Evolutionary conservation across 371 early-diverging fungal genomes (phyloP).

Genomic region (Encephalitozoon hellem): DNA sequence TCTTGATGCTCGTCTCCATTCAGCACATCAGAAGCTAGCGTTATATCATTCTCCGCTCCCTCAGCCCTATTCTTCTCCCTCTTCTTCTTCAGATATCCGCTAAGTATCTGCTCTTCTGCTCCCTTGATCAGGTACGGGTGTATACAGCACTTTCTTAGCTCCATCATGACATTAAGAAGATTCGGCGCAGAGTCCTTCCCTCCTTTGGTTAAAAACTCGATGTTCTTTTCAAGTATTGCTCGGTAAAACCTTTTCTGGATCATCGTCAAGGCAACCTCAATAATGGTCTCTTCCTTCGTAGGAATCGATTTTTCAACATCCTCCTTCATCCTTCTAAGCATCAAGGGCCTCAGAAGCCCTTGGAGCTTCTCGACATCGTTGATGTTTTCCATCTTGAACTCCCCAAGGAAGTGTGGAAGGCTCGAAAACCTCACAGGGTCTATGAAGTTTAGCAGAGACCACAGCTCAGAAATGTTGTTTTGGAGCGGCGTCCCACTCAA

Average conservation of each 20-base stretch:
- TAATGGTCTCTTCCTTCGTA: slow-evolving; percentile 85
- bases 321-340: slow-evolving; percentile 88
- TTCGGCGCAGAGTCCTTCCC: slow-evolving; percentile 70
- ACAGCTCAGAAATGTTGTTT: slow-evolving; percentile 94
- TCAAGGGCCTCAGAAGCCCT: slow-evolving; percentile 81
- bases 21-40: background rate
- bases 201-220: slow-evolving; percentile 68
- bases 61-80: background rate
- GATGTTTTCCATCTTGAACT: slow-evolving; percentile 78
- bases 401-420: slow-evolving; percentile 82
- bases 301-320: slow-evolving; percentile 91
- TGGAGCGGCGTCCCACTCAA: slow-evolving; percentile 96
- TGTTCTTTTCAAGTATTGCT: slow-evolving; percentile 85
- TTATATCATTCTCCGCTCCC: background rate
- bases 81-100: slow-evolving; percentile 51
- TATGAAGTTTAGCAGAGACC: slow-evolving; percentile 93
- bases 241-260: slow-evolving; percentile 95
- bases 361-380: slow-evolving; percentile 91
- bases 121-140: slow-evolving; percentile 89
- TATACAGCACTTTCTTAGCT: slow-evolving; percentile 93
- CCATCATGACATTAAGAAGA: slow-evolving; percentile 95
- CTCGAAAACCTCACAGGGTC: slow-evolving; percentile 83
- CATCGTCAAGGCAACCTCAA: slow-evolving; percentile 81
- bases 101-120: slow-evolving; percentile 67
- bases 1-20: background rate